Conservation (phyloP, 169 alveolate species). For the Sarcocystis neurona region DNA sequence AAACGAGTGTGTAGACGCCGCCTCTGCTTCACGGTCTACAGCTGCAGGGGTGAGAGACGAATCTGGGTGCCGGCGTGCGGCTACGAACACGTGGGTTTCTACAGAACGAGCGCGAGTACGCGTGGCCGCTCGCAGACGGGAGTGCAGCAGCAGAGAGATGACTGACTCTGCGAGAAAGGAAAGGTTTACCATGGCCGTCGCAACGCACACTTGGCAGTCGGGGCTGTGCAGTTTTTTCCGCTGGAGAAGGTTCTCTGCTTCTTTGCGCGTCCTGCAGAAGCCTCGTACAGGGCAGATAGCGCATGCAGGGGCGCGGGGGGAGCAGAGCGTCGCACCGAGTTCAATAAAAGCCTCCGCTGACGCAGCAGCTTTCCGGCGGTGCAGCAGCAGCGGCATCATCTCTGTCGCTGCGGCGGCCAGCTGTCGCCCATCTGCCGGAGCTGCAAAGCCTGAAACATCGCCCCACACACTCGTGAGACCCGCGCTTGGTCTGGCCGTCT, state of each 20-base stretch:
- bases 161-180: too few species aligned
- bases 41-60: too few species aligned
- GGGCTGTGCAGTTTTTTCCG: not conserved
- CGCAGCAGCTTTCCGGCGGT: constrained; percentile 52
- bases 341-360: constrained; percentile 72
- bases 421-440: not conserved
- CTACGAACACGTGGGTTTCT: too few species aligned
- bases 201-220: not conserved
- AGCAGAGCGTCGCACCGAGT: constrained; percentile 73
- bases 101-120: too few species aligned
- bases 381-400: not conserved
- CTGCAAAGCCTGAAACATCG: constrained; percentile 13
- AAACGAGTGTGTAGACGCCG: too few species aligned
- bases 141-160: too few species aligned
- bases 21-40: too few species aligned
- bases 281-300: constrained; percentile 61
- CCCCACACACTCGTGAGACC: too few species aligned
- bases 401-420: too few species aligned
- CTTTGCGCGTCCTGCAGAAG: not conserved
- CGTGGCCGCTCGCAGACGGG: too few species aligned
- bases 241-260: not conserved
- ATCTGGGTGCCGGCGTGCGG: too few species aligned
- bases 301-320: constrained; percentile 67
- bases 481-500: too few species aligned
- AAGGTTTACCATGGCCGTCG: not conserved